These are phyloP conservation scores for Magnusiomyces sp. DNA, from an alignment of 1,139 yeast genomes.

Conservation along the genomic window DNA sequence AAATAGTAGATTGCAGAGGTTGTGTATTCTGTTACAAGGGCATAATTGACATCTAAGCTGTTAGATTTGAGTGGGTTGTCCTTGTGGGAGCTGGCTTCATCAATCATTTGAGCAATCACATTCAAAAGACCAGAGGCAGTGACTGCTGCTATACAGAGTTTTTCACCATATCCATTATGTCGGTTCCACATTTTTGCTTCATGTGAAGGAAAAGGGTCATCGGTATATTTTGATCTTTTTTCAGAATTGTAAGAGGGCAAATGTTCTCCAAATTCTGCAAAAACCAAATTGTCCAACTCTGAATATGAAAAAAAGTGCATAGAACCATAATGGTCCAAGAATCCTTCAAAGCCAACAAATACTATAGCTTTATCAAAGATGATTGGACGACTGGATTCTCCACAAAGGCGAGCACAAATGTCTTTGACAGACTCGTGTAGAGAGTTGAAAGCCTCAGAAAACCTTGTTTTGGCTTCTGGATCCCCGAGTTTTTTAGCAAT, in stretches of 20 bases:
- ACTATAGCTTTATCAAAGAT: constrained; percentile 3
- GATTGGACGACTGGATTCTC: not conserved
- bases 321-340: not conserved
- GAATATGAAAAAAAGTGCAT: not conserved
- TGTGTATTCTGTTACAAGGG: not conserved
- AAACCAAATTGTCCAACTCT: not conserved
- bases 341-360: not conserved
- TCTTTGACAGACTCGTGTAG: not conserved
- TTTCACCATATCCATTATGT: constrained; percentile 3
- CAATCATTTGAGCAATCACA: not conserved
- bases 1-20: constrained; percentile 19
- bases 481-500: not conserved
- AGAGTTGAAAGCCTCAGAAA: not conserved
- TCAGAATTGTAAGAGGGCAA: not conserved
- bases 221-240: too few species aligned
- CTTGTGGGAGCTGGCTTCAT: not conserved
- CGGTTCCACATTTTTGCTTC: not conserved
- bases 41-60: not conserved
- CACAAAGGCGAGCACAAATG: not conserved
- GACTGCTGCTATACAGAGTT: not conserved
- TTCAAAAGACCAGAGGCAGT: not conserved
- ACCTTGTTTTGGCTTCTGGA: not conserved
- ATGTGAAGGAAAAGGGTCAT: not conserved
- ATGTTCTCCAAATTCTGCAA: constrained; percentile 1
- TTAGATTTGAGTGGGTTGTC: not conserved